A percentile compares a stretch with the other conserved stretches of the same genome.
These are phyloP conservation scores for Astrocystis sublimbata DNA, from an alignment of 495 filamentous ascomycete genomes.

Conservation along the genomic window DNA sequence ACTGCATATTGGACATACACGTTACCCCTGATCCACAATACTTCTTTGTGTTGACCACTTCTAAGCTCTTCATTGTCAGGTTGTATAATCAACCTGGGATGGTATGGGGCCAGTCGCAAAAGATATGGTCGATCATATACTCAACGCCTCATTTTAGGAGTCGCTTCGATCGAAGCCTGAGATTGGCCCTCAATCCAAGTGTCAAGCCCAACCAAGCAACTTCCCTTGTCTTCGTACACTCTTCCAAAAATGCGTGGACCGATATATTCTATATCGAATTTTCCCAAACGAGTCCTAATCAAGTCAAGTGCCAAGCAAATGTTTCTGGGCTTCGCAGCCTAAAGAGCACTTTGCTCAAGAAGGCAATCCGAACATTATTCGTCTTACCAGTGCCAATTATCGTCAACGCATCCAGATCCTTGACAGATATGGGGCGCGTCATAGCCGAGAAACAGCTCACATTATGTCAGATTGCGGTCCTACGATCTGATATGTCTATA, in stretches of 20 bases:
- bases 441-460: slow-evolving; percentile 19
- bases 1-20: slow-evolving; percentile 30
- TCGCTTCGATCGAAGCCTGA: slow-evolving; percentile 22
- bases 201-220: slow-evolving; percentile 13
- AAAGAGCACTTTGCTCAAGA: slow-evolving; percentile 4
- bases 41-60: slow-evolving; percentile 31
- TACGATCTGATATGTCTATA: slow-evolving; percentile 27
- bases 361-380: slow-evolving; percentile 18
- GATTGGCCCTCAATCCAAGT: slow-evolving; percentile 24
- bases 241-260: slow-evolving; percentile 20
- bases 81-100: slow-evolving; percentile 18
- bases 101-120: slow-evolving; percentile 23
- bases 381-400: slow-evolving; percentile 23
- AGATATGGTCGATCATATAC: slow-evolving; percentile 26
- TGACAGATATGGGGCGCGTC: slow-evolving; percentile 15
- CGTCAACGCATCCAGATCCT: slow-evolving; percentile 10
- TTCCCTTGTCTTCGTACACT: slow-evolving; percentile 30
- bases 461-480: slow-evolving; percentile 26
- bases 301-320: slow-evolving; percentile 26
- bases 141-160: slow-evolving; percentile 31
- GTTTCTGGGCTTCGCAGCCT: slow-evolving; percentile 15
- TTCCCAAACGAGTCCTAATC: slow-evolving; percentile 22
- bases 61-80: slow-evolving; percentile 29
- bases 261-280: slow-evolving; percentile 40
- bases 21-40: slow-evolving; percentile 27